These are phyloP conservation scores for Candida coleopterorum DNA, from an alignment of 805 yeast species.

Conservation along the genomic window DNA sequence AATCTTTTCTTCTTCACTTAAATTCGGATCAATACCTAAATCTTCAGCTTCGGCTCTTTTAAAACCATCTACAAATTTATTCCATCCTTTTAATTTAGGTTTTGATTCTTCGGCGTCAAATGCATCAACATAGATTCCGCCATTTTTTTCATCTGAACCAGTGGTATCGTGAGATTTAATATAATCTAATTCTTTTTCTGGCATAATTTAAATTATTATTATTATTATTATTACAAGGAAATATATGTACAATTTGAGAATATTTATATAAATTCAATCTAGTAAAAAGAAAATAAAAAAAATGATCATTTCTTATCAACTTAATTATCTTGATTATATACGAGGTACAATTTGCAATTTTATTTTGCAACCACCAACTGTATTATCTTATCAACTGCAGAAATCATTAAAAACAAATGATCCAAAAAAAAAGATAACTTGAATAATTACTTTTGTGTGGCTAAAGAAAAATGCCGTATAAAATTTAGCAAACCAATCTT, in stretches of 20 bases:
- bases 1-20: constrained; percentile 22
- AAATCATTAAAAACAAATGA: background rate
- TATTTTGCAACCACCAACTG: background rate
- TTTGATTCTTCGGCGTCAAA: constrained; percentile 13
- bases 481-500: no score
- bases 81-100: constrained; percentile 18
- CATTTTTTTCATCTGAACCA: constrained; percentile 35
- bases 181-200: constrained; percentile 38
- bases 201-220: constrained; percentile 28
- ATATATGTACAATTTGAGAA: no score
- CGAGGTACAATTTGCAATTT: background rate
- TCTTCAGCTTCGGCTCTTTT: constrained; percentile 32
- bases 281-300: no score
- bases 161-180: constrained; percentile 33
- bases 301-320: background rate
- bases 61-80: constrained; percentile 27
- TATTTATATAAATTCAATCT: no score
- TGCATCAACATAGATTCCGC: constrained; percentile 11
- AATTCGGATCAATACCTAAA: constrained; percentile 35
- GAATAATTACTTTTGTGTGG: no score
- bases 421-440: background rate
- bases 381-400: constrained; percentile 1
- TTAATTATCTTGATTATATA: background rate
- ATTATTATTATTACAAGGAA: no score
- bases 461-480: constrained; percentile 1